Conservation (phyloP, 768 basidiomycete species). For the Suillus tomentosus region DNA sequence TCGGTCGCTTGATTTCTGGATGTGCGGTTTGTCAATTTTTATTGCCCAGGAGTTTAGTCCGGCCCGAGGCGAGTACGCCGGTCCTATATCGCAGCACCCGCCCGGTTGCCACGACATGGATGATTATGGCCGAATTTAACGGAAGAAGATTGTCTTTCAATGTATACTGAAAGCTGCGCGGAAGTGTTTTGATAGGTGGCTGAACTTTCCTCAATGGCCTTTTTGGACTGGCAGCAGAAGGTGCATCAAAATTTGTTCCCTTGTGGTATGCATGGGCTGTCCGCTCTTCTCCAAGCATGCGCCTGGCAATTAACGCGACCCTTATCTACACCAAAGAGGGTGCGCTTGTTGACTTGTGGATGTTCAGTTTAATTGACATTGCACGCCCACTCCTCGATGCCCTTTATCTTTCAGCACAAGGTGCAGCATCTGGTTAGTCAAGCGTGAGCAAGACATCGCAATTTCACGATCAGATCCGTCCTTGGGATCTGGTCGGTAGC, state of each 20-base stretch:
- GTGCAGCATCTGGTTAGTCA: constrained; percentile 25
- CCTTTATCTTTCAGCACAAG: constrained; percentile 43
- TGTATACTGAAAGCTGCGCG: constrained; percentile 7
- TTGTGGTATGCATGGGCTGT: constrained; percentile 47
- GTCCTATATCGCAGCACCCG: constrained; percentile 44
- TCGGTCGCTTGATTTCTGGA: constrained; percentile 33
- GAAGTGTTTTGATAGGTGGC: not conserved
- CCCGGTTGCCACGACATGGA: constrained; percentile 52
- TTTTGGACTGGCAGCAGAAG: constrained; percentile 54
- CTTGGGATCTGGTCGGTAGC: constrained; percentile 39
- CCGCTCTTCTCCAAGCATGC: constrained; percentile 49
- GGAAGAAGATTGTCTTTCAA: constrained; percentile 51
- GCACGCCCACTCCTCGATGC: constrained; percentile 55
- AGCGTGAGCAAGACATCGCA: constrained; percentile 37
- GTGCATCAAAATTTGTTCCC: constrained; percentile 47
- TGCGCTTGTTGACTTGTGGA: constrained; percentile 1
- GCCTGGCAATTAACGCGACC: constrained; percentile 46
- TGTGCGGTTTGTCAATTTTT: constrained; percentile 50
- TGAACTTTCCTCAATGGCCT: constrained; percentile 40
- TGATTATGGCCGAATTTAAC: constrained; percentile 49
- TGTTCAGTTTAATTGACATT: constrained; percentile 46
- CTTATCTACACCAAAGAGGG: constrained; percentile 30
- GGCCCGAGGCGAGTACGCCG: constrained; percentile 44
- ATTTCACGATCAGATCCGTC: constrained; percentile 50
- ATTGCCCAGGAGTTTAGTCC: constrained; percentile 49